These are phyloP conservation scores for Eimeria acervulina DNA, from an alignment of 169 alveolate genomes.

Conservation along the genomic window DNA sequence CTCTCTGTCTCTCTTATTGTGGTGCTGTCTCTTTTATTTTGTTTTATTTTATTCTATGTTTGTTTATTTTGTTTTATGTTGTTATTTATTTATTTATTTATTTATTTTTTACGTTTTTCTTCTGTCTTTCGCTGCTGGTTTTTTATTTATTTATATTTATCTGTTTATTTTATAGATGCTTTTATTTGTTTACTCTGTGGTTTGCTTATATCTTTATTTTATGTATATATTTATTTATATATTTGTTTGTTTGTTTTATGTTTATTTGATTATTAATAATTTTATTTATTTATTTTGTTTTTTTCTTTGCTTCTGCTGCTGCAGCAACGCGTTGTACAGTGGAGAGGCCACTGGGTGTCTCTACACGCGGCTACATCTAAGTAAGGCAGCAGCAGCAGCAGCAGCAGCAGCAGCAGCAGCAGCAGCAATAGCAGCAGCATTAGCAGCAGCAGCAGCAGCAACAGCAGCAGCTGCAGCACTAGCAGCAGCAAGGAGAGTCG, in stretches of 20 bases:
- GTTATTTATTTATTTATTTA: background rate
- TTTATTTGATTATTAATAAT: too few relatives aligned
- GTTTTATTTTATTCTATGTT: background rate
- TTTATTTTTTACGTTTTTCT: background rate
- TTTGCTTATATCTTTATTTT: too few relatives aligned
- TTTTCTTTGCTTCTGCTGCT: too few relatives aligned
- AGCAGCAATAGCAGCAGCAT: background rate
- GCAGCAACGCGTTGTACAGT: background rate
- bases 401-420: constrained; percentile 10
- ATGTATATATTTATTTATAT: too few relatives aligned
- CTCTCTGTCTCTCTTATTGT: background rate
- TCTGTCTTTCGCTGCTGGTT: background rate
- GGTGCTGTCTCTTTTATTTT: background rate
- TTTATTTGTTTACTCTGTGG: too few relatives aligned
- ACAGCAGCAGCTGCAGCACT: background rate
- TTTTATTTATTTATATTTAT: too few relatives aligned
- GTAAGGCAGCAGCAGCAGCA: background rate
- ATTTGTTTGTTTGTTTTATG: too few relatives aligned
- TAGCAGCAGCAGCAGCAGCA: background rate
- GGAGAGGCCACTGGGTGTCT: background rate
- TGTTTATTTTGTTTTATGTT: background rate
- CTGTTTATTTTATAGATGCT: too few relatives aligned
- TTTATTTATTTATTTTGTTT: too few relatives aligned
- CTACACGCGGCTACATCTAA: background rate
- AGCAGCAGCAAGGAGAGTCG: background rate